Evolutionary conservation across 2,329 filamentous ascomycete species (phyloP).

Genomic region (Trichoderma koningiopsis): DNA sequence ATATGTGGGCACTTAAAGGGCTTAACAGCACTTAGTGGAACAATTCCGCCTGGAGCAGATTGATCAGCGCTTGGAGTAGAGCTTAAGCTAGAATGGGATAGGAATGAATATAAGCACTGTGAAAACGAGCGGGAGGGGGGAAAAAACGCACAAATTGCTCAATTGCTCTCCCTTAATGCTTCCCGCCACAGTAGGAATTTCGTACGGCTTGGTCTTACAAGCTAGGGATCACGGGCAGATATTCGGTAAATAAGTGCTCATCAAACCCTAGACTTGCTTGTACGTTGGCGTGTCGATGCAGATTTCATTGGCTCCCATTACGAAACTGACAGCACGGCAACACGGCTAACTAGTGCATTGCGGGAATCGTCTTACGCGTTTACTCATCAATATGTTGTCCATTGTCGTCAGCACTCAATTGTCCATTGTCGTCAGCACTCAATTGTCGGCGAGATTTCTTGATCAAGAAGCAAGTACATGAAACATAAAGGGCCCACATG

Average conservation of each 20-base stretch:
- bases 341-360: neutral
- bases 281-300: neutral
- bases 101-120: neutral
- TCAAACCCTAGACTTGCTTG: slow-evolving; percentile 1
- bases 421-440: no score
- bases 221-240: neutral
- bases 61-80: neutral
- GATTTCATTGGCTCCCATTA: neutral
- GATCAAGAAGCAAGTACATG: neutral
- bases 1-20: slow-evolving; percentile 6
- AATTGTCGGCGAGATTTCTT: neutral
- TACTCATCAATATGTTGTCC: neutral
- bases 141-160: neutral
- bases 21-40: neutral
- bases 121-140: neutral
- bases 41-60: neutral
- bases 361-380: neutral
- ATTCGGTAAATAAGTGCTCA: neutral
- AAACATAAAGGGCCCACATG: neutral
- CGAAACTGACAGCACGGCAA: neutral
- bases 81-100: neutral
- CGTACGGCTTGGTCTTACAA: neutral
- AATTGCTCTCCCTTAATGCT: neutral
- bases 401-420: neutral
- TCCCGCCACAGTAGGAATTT: neutral